phyloP scores from a whole-genome alignment of 1,284 basidiomycete species.

The Peniophora sp. region DNA sequence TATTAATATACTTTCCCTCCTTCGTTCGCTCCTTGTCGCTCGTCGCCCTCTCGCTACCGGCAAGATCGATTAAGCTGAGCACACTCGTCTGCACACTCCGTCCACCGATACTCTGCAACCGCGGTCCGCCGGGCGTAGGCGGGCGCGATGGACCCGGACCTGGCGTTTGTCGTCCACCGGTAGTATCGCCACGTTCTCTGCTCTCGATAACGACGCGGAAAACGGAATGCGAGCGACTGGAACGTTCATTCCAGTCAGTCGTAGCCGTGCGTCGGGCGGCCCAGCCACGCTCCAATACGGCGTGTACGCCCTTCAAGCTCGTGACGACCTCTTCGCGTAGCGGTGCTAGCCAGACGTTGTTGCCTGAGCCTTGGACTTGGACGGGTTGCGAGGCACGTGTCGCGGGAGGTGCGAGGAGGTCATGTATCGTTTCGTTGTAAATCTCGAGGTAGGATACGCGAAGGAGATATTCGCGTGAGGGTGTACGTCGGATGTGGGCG shows the following conservation, averaged over 20 bases:
- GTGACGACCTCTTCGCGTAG: conserved; percentile 90
- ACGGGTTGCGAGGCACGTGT: conserved; percentile 55
- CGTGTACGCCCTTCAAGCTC: conserved; percentile 77
- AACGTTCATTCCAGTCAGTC: conserved; percentile 96
- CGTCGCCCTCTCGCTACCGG: conserved; percentile 93
- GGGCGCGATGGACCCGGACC: conserved; percentile 44
- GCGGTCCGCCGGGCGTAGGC: conserved; percentile 57
- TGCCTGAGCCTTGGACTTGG: conserved; percentile 58
- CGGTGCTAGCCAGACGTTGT: conserved; percentile 58
- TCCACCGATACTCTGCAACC: conserved; percentile 64
- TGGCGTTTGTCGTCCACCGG: conserved; percentile 47
- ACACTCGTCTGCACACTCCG: conserved; percentile 76
- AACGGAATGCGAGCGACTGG: conserved; percentile 88
- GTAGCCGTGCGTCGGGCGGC: conserved; percentile 85
- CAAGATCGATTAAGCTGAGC: conserved; percentile 89
- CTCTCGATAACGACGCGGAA: conserved; percentile 86
- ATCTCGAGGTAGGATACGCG: conserved; percentile 95
- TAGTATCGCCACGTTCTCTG: conserved; percentile 48
- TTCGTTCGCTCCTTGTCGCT: conserved; percentile 87
- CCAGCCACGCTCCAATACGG: conserved; percentile 81
- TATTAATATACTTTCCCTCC: conserved; percentile 93
- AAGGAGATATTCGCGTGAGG: conserved; percentile 85
- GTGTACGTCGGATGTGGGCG: conserved; percentile 62
- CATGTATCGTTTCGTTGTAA: conserved; percentile 92
- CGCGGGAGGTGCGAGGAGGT: conserved; percentile 73